Conservation (phyloP, 1,284 basidiomycete genomes). For the Cutaneotrichosporon arboriforme region DNA sequence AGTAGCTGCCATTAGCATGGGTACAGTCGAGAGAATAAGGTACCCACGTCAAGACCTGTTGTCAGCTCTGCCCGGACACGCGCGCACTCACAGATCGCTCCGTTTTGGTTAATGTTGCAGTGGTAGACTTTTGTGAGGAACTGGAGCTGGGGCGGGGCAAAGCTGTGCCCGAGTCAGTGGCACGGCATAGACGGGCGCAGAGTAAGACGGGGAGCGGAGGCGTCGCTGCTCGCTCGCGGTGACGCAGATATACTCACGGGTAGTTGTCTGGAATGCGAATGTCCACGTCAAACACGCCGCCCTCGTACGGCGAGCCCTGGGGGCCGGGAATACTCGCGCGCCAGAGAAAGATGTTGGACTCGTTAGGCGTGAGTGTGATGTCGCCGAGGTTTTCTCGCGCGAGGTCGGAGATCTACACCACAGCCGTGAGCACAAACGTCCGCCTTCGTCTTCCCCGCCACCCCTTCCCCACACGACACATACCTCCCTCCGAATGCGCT, state of each 20-base stretch:
- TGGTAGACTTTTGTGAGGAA: constrained; percentile 87
- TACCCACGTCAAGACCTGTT: constrained; percentile 43
- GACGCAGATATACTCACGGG: constrained; percentile 65
- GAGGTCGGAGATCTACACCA: constrained; percentile 61
- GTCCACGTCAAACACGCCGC: constrained; percentile 72
- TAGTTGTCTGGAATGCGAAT: constrained; percentile 70
- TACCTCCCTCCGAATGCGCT: constrained; percentile 75
- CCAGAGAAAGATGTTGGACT: constrained; percentile 58
- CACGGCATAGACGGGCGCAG: no score
- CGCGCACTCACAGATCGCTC: constrained; percentile 45
- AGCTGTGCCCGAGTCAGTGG: constrained; percentile 53
- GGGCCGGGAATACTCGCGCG: constrained; percentile 71
- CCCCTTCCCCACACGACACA: neutral
- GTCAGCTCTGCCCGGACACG: constrained; percentile 7
- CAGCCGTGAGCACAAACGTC: neutral
- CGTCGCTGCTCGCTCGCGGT: no score
- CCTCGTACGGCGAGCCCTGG: constrained; percentile 79
- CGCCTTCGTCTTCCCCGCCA: no score
- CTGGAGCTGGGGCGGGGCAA: constrained; percentile 71
- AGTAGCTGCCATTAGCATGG: constrained; percentile 59
- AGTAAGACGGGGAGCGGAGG: no score
- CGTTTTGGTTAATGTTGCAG: constrained; percentile 76
- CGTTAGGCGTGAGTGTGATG: constrained; percentile 65
- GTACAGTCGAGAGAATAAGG: neutral
- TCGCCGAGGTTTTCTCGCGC: constrained; percentile 74